Evolutionary conservation across 2,329 filamentous ascomycete species (phyloP).

Genomic region (Botrytis hyacinthi): DNA sequence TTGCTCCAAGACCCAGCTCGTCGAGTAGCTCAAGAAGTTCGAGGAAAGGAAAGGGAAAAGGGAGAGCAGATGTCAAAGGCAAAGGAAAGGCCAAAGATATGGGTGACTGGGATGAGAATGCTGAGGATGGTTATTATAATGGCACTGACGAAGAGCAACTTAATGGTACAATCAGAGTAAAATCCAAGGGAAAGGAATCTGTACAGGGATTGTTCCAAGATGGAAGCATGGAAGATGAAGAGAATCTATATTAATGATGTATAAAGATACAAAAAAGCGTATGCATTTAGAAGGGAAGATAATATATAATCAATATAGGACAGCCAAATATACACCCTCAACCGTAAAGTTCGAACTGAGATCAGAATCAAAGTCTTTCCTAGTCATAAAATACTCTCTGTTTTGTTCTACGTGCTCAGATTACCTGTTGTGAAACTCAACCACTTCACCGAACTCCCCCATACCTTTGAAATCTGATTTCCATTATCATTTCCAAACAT

Average conservation of each 20-base stretch:
- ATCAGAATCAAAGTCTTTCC: not conserved
- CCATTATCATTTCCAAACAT: not conserved
- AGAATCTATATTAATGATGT: conserved; percentile 39
- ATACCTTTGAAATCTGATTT: not conserved
- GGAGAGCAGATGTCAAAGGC: conserved; percentile 23
- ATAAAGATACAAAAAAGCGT: not conserved
- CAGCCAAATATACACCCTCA: not conserved
- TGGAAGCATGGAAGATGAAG: conserved; percentile 37
- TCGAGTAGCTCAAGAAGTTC: conserved; percentile 22
- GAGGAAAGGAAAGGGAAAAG: conserved; percentile 32
- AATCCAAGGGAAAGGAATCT: conserved; percentile 51
- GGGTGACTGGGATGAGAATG: conserved; percentile 39
- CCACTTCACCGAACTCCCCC: not conserved
- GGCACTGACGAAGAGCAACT: conserved; percentile 18
- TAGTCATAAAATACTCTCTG: not conserved
- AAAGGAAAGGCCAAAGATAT: conserved; percentile 42
- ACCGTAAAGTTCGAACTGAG: not conserved
- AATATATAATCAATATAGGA: not conserved
- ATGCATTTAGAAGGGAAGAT: not conserved
- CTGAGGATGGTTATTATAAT: conserved; percentile 32
- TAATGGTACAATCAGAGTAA: conserved; percentile 16
- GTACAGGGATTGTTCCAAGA: conserved; percentile 32
- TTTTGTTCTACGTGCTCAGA: not conserved
- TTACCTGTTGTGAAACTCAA: not conserved
- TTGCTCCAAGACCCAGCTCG: not conserved